Base-by-base conservation (phyloP, 176 grass and related monocot species). In the Oryza punctata region DNA sequence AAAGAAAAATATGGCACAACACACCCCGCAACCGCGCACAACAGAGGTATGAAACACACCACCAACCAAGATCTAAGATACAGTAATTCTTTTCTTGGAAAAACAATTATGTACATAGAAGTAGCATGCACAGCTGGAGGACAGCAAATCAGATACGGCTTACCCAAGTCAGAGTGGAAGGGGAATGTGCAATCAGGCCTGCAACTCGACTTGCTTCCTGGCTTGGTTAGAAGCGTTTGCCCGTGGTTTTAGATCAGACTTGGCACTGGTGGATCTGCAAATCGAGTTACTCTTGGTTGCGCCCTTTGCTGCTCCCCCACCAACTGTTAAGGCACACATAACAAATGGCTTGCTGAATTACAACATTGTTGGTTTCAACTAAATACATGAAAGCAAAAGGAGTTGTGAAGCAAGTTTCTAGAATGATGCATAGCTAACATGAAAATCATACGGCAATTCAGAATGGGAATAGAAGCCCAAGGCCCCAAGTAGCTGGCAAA, bases 31-130 rank as follows among this genome's bases (percentile, higher is more conserved):
- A 65, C 38, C 27, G 74, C 61, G 29, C 49, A 80, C 75, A 69
- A 84, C 21, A 75, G 19, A 15, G 64, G 76, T 65, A 43, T 27
- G 14, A 65, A 69, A 69, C 63, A 65, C 13, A 50, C 23, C 83
- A 37, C 59, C n/a, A 77, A 77, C 49, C 65, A 54, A 85, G n/a
- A 81, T 71, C 52, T 43, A 70, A 13, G 32, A 84, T 61, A 24
- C 57, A 61, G 1, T 61, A 24, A 6, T 61, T 66, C 3, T 50
- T 54, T 32, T 23, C 11, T 10, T 47, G 8, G 43, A 41, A 78
- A 49, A 87, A 65, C 47, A 57, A 50, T 18, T 82, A 91, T 84
- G n/a, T 65, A 87, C 63, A 86, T 10, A 84, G 43, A 70, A 57
- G 40, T 38, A 76, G 24, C 69, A 74, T 75, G 67, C 47, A 69